Conservation (phyloP, 2,329 filamentous ascomycete species). For the Fusarium solani-melongenae region DNA sequence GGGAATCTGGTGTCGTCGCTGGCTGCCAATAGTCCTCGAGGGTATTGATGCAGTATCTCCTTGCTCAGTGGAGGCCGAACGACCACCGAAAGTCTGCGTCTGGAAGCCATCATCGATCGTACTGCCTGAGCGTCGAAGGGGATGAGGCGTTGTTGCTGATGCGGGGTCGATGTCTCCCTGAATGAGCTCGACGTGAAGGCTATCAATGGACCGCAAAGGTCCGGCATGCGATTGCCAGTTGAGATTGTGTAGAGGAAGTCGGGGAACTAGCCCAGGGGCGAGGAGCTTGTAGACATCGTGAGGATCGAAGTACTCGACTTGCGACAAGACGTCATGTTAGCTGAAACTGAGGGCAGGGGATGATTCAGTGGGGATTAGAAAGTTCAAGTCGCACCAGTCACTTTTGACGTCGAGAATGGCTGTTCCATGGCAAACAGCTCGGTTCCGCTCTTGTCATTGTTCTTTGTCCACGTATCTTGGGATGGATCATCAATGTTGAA, state of each 20-base stretch:
- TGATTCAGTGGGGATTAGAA: background rate
- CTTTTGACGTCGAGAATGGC: conserved; percentile 78
- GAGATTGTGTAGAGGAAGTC: conserved; percentile 88
- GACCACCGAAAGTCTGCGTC: conserved; percentile 63
- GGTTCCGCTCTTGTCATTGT: conserved; percentile 44
- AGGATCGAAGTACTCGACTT: conserved; percentile 97
- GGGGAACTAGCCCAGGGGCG: conserved; percentile 78
- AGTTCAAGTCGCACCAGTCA: conserved; percentile 68
- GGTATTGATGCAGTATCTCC: conserved; percentile 49
- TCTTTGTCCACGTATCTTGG: conserved; percentile 35
- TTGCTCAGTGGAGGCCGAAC: conserved; percentile 52
- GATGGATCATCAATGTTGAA: conserved; percentile 22
- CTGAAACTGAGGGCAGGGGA: background rate
- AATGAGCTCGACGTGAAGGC: conserved; percentile 90
- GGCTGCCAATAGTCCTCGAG: conserved; percentile 47
- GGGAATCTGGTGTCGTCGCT: conserved; percentile 90
- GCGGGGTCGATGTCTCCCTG: conserved; percentile 65
- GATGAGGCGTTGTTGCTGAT: conserved; percentile 45
- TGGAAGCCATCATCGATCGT: conserved; percentile 70
- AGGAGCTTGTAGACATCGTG: conserved; percentile 87
- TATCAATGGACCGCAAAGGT: conserved; percentile 91
- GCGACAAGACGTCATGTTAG: conserved; percentile 36
- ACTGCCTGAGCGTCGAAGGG: conserved; percentile 47
- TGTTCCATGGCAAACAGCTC: conserved; percentile 67
- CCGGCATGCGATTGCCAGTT: conserved; percentile 97